Base-by-base conservation (phyloP, 1,284 basidiomycete genomes). In the Ganoderma leucocontextum region DNA sequence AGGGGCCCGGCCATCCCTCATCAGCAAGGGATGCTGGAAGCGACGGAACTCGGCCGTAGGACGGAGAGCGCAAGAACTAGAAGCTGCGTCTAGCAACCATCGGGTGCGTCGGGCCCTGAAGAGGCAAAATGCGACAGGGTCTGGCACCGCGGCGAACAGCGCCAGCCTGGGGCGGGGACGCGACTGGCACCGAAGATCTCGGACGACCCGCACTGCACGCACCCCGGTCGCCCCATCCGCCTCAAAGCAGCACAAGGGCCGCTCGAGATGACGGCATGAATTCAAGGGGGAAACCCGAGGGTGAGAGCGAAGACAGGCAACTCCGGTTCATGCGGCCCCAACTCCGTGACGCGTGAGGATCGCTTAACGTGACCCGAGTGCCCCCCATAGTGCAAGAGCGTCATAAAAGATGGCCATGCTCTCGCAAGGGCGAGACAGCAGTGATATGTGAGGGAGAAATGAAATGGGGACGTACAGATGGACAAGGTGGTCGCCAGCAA, bases 401-500 rank as follows among this genome's bases (percentile, higher is more conserved):
- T 41, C 58, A 41, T 60, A n/a, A 38, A 25, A n/a, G 38, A 58
- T 22, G 41, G 35, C 38, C 38, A 29, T 60, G 58, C 38, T 2
- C 39, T 60, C 38, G 36, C 22, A 7, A 38, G 10, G 10, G 38
- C 22, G 25, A 47, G 49, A 38, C 10, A 33, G 25, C 25, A 52
- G 62, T 17, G 22, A 25, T 25, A 52, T 72, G 67, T n/a, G 35
- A 52, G 59, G 36, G 33, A 3, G 36, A 42, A 52, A 66, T 65
- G 58, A 66, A 42, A 33, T 36, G 70, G 68, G 68, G 52, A 89
- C 92, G 75, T 79, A 95, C 92, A 95, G 81, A 82, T 95, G 91
- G 69, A 95, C 86, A 82, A 91, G 91, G 76, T 91, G 86, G 82
- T 93, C 89, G 68, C 88, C 89, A 68, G 82, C 84, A 73, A 86